phyloP scores from a whole-genome alignment of 306 rosid species.

The Arachis hypogaea region DNA sequence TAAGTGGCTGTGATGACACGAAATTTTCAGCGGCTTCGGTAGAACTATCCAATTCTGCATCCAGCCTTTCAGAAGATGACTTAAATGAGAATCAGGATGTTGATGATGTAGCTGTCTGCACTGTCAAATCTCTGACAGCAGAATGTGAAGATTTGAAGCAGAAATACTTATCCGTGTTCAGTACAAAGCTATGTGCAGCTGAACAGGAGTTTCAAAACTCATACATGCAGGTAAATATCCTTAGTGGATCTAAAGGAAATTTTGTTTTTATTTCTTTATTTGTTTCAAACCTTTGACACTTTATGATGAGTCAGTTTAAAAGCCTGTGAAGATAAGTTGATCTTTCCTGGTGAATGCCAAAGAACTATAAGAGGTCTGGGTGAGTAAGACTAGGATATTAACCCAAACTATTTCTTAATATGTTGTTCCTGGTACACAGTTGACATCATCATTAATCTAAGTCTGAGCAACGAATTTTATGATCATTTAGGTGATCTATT shows the following conservation, averaged over 20 bases:
- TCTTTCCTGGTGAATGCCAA: conserved; percentile 18
- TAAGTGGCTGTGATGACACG: conserved; percentile 42
- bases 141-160: conserved; percentile 67
- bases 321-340: conserved; percentile 28
- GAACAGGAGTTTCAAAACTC: conserved; percentile 78
- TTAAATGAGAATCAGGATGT: conserved; percentile 38
- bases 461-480: conserved; percentile 18
- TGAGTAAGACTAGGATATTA: background rate
- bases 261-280: too few species aligned
- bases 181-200: conserved; percentile 66
- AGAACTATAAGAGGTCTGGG: conserved; percentile 18
- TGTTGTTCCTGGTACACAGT: conserved; percentile 4
- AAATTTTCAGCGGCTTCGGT: conserved; percentile 43
- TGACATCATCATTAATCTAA: conserved; percentile 12
- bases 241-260: conserved; percentile 27
- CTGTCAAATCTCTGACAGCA: conserved; percentile 50
- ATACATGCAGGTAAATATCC: conserved; percentile 63
- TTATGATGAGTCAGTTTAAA: conserved; percentile 12
- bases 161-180: conserved; percentile 76
- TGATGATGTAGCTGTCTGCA: conserved; percentile 46
- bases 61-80: conserved; percentile 43
- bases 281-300: conserved; percentile 16
- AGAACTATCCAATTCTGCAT: conserved; percentile 41
- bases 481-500: conserved; percentile 13
- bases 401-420: conserved; percentile 30